Conservation (phyloP, 129 eudicot genomes). For the Artemisia annua region DNA sequence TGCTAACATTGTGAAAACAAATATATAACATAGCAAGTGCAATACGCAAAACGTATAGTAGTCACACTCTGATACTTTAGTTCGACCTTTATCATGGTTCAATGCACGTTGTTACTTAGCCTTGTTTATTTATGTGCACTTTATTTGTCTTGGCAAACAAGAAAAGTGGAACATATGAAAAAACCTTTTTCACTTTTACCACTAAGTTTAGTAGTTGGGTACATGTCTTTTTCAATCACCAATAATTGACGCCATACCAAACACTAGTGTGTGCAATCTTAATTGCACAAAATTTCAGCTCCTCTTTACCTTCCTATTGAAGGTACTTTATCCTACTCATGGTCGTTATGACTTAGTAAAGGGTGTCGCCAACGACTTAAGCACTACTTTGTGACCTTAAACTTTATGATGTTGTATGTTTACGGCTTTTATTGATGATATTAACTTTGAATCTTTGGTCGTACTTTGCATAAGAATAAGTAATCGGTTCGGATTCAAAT, state of each 20-base stretch:
- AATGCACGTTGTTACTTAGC: not conserved
- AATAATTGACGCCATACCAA: slow-evolving; percentile 14
- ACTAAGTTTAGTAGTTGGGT: slow-evolving; percentile 31
- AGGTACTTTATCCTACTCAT: slow-evolving; percentile 17
- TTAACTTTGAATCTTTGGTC: not conserved
- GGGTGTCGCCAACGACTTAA: slow-evolving; percentile 9
- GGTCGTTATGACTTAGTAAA: slow-evolving; percentile 26
- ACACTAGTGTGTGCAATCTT: slow-evolving; percentile 15
- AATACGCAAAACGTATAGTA: too few species aligned
- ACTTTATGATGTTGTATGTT: not conserved
- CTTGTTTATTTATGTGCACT: too few species aligned
- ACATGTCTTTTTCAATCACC: slow-evolving; percentile 26
- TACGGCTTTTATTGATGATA: not conserved
- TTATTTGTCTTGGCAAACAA: slow-evolving; percentile 19
- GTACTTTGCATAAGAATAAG: not conserved
- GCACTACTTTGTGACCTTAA: slow-evolving; percentile 12
- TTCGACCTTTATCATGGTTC: not conserved
- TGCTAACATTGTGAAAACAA: too few species aligned
- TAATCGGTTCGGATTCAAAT: not conserved
- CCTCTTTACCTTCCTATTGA: slow-evolving; percentile 6
- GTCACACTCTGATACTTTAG: too few species aligned
- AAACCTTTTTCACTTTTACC: slow-evolving; percentile 19
- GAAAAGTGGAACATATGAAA: slow-evolving; percentile 20
- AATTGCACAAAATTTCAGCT: not conserved
- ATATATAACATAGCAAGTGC: too few species aligned